phyloP scores from a whole-genome alignment of 176 grass and related monocot genomes.

The Urochloa ruziziensis region DNA sequence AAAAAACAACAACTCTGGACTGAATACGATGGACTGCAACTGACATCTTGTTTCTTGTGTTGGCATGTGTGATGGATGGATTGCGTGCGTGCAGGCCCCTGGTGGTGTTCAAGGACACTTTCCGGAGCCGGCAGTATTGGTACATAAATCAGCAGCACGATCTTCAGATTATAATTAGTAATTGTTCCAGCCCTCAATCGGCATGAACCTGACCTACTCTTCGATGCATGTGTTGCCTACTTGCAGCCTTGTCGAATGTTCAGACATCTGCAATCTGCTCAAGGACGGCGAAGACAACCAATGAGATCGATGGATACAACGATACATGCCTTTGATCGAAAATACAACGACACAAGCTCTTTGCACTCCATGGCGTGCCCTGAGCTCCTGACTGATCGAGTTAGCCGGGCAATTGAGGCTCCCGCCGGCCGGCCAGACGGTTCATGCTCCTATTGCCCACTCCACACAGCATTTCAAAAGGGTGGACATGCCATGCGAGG shows the following conservation, averaged over 20 bases:
- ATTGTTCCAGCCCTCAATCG: not conserved
- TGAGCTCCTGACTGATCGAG: no score
- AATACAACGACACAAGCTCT: no score
- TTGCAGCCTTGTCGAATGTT: constrained; percentile 61
- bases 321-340: not conserved
- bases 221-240: not conserved
- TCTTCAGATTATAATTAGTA: not conserved
- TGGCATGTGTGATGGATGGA: not conserved
- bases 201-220: not conserved
- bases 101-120: constrained; percentile 65
- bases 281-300: constrained; percentile 75
- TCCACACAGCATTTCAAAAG: not conserved
- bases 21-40: no score
- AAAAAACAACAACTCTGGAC: no score
- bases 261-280: constrained; percentile 72
- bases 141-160: not conserved
- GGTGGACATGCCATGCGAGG: not conserved
- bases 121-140: constrained; percentile 70
- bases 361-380: not conserved
- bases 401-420: not conserved
- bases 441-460: not conserved
- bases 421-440: not conserved
- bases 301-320: constrained; percentile 12
- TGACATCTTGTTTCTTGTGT: not conserved
- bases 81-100: not conserved